A percentile compares a stretch with the other conserved stretches of the same genome.
These are phyloP conservation scores for Gardenia jasminoides DNA, from an alignment of 257 asterid genomes.

Conservation along the genomic window DNA sequence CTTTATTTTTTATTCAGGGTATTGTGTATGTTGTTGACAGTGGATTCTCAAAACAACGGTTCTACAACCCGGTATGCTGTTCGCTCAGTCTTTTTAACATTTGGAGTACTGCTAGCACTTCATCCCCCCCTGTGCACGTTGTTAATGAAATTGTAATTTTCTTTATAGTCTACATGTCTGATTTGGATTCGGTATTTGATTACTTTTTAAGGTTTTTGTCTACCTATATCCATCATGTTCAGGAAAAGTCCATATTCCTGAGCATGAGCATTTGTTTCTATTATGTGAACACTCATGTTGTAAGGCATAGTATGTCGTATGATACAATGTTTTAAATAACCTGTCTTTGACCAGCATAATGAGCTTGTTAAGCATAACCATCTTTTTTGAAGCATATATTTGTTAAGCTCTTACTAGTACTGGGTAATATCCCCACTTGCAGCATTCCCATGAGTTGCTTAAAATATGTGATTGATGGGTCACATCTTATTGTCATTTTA, in stretches of 20 bases:
- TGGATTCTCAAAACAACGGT: constrained; percentile 91
- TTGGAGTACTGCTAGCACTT: background rate
- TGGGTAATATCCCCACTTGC: background rate
- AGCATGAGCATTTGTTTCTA: background rate
- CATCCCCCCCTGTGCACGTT: too few relatives aligned
- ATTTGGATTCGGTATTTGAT: background rate
- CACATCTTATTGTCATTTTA: constrained; percentile 14
- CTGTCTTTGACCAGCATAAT: background rate
- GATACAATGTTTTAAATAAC: background rate
- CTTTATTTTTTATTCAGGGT: constrained; percentile 51
- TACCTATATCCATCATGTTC: background rate
- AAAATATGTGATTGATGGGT: background rate
- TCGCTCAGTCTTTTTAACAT: background rate
- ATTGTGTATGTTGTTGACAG: constrained; percentile 89
- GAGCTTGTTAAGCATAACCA: too few relatives aligned
- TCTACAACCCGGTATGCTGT: constrained; percentile 78
- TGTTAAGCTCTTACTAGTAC: background rate
- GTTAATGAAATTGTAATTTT: background rate
- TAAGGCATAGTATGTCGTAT: background rate
- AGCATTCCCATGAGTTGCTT: background rate
- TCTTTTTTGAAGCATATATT: background rate
- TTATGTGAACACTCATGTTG: background rate
- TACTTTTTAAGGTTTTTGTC: background rate
- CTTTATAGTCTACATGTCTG: background rate
- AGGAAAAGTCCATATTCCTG: background rate